Base-by-base conservation (phyloP, 2,329 filamentous ascomycete genomes). In the Colletotrichum sublineola region DNA sequence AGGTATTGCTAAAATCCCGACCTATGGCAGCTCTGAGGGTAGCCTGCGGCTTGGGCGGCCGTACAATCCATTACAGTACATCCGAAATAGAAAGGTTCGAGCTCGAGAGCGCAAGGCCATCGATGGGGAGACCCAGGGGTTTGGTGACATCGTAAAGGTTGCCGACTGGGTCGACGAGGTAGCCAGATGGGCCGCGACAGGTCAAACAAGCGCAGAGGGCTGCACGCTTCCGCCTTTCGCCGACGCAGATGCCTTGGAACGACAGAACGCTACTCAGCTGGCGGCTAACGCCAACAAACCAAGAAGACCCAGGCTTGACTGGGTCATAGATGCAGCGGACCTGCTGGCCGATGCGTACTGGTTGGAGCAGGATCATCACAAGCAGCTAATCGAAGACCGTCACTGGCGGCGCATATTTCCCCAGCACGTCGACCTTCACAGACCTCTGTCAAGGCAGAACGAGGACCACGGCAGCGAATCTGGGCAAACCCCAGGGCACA, bases 51-150 rank as follows among this genome's bases (percentile, higher is more conserved):
- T 92, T 9, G 93, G 93, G 5, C 91, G 95, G 64, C 83, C 86
- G 2, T 98, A 98, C 80, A 97, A 99, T 79, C 96, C 96, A 5
- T 83, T 99, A 33, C 96, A 98, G 81, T 94, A 94, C 76, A 93
- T 98, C 67, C 92, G 96, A 29, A 98, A 99, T 79, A 89, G 96
- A 60, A 96, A 95, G 79, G 89, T 96, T 15, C 89, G 96, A 74
- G 92, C 92, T 36, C 89, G 95, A 20, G 94, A 97, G 82, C 89
- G 94, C 52, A 91, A 89, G 75, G 83, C 88, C 0, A 91, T 97
- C 44, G 90, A 96, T 77, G 91, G 93, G 20, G 91, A 94, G 74
- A 86, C 87, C 1, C 91, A 93, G 75, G 94, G 93, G 1, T 98
- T 97, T 84, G 87, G 89, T 50, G 91, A 98, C 80, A 85, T 94